Percentiles rank a stretch among this genome's conserved stretches.
These are phyloP conservation scores for Blumeriella jaapii DNA, from an alignment of 2,329 filamentous ascomycete species.

Conservation along the genomic window DNA sequence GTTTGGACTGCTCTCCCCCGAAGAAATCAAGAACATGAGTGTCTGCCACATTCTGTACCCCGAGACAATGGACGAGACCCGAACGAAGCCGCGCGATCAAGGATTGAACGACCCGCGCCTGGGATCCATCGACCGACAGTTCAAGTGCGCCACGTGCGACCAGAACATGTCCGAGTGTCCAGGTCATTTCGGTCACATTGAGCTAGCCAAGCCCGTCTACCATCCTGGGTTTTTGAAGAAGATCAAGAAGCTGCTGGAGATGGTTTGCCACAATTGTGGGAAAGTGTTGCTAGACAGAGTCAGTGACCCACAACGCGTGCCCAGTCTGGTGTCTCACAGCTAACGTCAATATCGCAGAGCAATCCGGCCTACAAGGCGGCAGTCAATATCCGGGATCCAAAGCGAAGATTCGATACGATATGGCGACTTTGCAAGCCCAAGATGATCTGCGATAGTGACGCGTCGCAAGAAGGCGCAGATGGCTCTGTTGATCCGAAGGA, in stretches of 20 bases:
- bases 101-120: conserved; percentile 93
- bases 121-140: conserved; percentile 90
- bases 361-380: conserved; percentile 76
- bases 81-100: conserved; percentile 78
- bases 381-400: conserved; percentile 77
- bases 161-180: conserved; percentile 94
- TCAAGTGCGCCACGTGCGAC: conserved; percentile 91
- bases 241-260: conserved; percentile 98
- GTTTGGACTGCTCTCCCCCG: conserved; percentile 92
- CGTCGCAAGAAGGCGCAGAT: conserved; percentile 54
- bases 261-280: conserved; percentile 97
- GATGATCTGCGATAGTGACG: conserved; percentile 70
- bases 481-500: conserved; percentile 48
- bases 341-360: conserved; percentile 55
- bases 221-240: conserved; percentile 95
- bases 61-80: conserved; percentile 98
- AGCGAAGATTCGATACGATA: conserved; percentile 84
- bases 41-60: conserved; percentile 92
- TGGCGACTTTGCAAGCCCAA: conserved; percentile 90
- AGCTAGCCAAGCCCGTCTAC: conserved; percentile 91
- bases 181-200: conserved; percentile 97
- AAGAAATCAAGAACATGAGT: conserved; percentile 99
- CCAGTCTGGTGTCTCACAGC: conserved; percentile 41
- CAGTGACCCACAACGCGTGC: conserved; percentile 58
- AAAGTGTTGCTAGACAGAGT: conserved; percentile 97